Base-by-base conservation (phyloP, 306 rosid genomes). In the Medicago ruthenica region DNA sequence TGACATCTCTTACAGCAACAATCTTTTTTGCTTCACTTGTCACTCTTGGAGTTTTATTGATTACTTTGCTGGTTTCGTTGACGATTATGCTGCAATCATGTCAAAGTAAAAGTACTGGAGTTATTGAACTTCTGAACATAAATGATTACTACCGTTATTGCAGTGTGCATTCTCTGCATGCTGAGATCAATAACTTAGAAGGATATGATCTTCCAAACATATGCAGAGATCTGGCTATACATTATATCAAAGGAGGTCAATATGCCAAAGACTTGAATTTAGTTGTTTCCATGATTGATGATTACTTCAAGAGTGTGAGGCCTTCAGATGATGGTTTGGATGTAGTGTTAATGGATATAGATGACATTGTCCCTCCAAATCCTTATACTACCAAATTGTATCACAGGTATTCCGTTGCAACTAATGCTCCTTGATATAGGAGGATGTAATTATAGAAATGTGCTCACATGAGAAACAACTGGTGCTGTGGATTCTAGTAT, bases 51-150 rank as follows among this genome's bases (percentile, higher is more conserved):
- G 74, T 91, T 77, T 65, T 93, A 60, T 58, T 93, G 7, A 62
- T 86, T 62, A 85, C 96, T 76, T 60, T 91, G 82, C 62, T 91
- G 82, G 41, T 89, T 80, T 83, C 94, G 18, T 81, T 93, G 81
- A 61, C 83, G 6, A 83, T 90, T 74, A 89, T 91, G 97, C 84
- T 93, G 89, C 90, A 89, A 73, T 86, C 94, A 68, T 93, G 98
- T 82, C 80, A 91, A 88, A 91, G 74, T 80, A 79, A 80, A 83
- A 81, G 71, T 41, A 58, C 65, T 1, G 97, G 98, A 67, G 67
- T 76, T 65, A 7, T 86, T 47, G 88, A 91, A 85, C 75, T 73
- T 80, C 80, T 6, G 75, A 81, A 76, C 55, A 34, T 22, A 13
- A 70, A 75, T 67, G 72, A 79, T 45, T 87, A 80, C 78, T 81